phyloP scores from a whole-genome alignment of 805 yeast species.

The Suhomyces emberorum region DNA sequence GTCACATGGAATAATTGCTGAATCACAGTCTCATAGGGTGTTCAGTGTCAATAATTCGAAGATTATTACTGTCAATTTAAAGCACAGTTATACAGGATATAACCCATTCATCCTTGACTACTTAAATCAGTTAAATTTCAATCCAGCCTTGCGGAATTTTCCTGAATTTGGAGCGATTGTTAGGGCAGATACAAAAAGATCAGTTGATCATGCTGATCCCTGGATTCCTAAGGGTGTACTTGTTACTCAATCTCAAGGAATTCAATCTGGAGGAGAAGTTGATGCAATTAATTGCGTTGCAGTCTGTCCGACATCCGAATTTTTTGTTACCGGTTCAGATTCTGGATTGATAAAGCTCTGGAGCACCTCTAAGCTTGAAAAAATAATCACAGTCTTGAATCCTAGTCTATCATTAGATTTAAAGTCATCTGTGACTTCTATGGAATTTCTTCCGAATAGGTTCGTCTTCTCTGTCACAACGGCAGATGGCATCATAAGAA shows the following conservation, averaged over 20 bases:
- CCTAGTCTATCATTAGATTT: conserved; percentile 48
- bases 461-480: conserved; percentile 59
- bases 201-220: conserved; percentile 3
- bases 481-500: conserved; percentile 41
- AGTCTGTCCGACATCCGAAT: conserved; percentile 58
- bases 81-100: conserved; percentile 64
- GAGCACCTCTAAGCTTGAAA: conserved; percentile 67
- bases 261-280: conserved; percentile 41
- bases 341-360: conserved; percentile 72
- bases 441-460: conserved; percentile 51
- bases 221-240: conserved; percentile 46
- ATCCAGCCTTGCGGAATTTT: conserved; percentile 57
- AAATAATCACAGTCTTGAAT: conserved; percentile 49
- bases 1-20: not conserved
- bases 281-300: conserved; percentile 52
- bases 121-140: conserved; percentile 50
- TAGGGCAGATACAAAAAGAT: not conserved
- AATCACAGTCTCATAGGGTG: conserved; percentile 12
- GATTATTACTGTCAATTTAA: conserved; percentile 33
- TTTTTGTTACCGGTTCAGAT: conserved; percentile 75
- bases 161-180: conserved; percentile 58
- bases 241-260: conserved; percentile 60
- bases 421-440: conserved; percentile 46
- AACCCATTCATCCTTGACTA: conserved; percentile 61
- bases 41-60: conserved; percentile 30